Base-by-base conservation (phyloP, 2,329 filamentous ascomycete species). In the Aureobasidium sp. region DNA sequence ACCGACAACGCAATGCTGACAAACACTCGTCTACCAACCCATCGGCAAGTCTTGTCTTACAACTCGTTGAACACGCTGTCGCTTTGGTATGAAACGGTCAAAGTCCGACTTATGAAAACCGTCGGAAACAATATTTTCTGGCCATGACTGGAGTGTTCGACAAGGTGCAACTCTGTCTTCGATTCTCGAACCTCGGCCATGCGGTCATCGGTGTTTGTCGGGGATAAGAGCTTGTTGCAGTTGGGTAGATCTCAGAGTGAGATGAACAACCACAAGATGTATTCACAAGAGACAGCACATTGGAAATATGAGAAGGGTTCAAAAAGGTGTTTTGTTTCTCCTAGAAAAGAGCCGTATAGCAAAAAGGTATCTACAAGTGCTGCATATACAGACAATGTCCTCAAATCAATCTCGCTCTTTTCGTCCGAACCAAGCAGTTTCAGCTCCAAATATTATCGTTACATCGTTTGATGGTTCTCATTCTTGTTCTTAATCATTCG, bases 361-460 rank as follows among this genome's bases (percentile, higher is more conserved):
- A 48, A 48, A 57, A 48, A 58, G 30, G 54, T 58, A 39, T 58
- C 42, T 58, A 58, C 54, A 58, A 58, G 54, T 58, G 21, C 39
- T 21, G 54, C 54, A 14, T 36, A 30, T 57, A 57, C 39, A 45
- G 16, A 42, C 53, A 44, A 36, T 36, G 29, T n/a, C 39, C 16
- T 34, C 54, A 44, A 58, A 37, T 58, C 54, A 30, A 29, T 37
- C 36, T 48, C 14, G 37, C 42, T 39, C 21, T 48, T 58, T 58
- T 58, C 42, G 30, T 47, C 16, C 39, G 54, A 48, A 50, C 36
- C 57, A 59, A 59, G 45, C 57, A 49, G 39, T 25, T 21, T 41
- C n/a, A 25, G 57, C 37, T 50, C 45, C 57, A 59, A 59, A 29
- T 45, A 50, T 59, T 59, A 50, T 59, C 57, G 45, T 59, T 41